These are phyloP conservation scores for Craterostigma plantagineum DNA, from an alignment of 257 asterid genomes.

Conservation along the genomic window DNA sequence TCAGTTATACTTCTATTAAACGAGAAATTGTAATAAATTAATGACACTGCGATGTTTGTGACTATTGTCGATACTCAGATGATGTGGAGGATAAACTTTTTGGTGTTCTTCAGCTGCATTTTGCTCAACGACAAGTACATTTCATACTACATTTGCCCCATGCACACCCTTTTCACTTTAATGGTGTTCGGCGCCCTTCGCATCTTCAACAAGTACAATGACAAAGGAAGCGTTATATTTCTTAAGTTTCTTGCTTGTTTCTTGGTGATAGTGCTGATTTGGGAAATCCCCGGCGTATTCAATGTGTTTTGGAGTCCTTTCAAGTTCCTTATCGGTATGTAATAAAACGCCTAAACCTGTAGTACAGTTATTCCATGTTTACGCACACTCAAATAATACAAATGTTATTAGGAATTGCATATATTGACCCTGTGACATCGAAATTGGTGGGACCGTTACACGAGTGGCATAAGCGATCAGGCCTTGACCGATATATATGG, in stretches of 20 bases:
- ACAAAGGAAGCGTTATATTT: slow-evolving; percentile 53
- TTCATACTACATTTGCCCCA: slow-evolving; percentile 79
- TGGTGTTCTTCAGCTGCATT: slow-evolving; percentile 70
- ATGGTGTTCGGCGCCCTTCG: slow-evolving; percentile 90
- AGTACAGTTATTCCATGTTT: slow-evolving; percentile 21
- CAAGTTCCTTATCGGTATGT: slow-evolving; percentile 32
- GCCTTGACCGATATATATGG: slow-evolving; percentile 86
- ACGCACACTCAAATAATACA: slow-evolving; percentile 3
- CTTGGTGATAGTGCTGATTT: slow-evolving; percentile 58
- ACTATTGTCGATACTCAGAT: slow-evolving; percentile 27
- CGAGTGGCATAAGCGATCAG: slow-evolving; percentile 84
- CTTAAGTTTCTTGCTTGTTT: slow-evolving; percentile 50
- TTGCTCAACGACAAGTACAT: slow-evolving; percentile 51
- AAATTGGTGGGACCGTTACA: slow-evolving; percentile 31
- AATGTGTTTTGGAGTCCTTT: slow-evolving; percentile 69
- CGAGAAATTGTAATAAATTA: slow-evolving; percentile 9
- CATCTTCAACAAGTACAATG: slow-evolving; percentile 61
- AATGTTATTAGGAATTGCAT: slow-evolving; percentile 19
- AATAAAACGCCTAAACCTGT: slow-evolving; percentile 25
- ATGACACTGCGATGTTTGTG: background rate
- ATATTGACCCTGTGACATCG: slow-evolving; percentile 55
- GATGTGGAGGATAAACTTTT: slow-evolving; percentile 94
- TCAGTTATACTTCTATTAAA: slow-evolving; percentile 11
- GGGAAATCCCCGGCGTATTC: slow-evolving; percentile 83
- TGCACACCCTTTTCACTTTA: slow-evolving; percentile 86